phyloP scores from a whole-genome alignment of 2,329 filamentous ascomycete species.

The Eutypa lata region DNA sequence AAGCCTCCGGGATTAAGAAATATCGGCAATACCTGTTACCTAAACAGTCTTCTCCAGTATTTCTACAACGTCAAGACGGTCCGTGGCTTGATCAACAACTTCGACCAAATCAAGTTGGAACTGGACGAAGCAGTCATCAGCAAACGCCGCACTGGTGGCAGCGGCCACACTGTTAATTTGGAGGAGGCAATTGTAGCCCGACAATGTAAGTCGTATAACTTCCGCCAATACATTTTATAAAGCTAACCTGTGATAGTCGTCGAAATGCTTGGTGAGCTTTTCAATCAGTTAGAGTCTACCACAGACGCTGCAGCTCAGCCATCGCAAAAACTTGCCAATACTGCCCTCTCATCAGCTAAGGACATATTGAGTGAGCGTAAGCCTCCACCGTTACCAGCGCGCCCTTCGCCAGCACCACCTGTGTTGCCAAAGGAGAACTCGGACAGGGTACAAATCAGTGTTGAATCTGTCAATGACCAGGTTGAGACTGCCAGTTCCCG shows the following conservation, averaged over 20 bases:
- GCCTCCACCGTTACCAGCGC: slow-evolving; percentile 49
- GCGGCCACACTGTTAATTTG: slow-evolving; percentile 45
- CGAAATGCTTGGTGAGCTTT: slow-evolving; percentile 68
- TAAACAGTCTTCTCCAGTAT: slow-evolving; percentile 95
- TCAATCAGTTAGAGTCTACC: slow-evolving; percentile 66
- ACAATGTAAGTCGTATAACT: slow-evolving; percentile 60
- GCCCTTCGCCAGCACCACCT: slow-evolving; percentile 40
- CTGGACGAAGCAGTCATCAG: slow-evolving; percentile 61
- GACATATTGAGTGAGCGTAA: slow-evolving; percentile 24
- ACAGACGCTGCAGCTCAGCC: slow-evolving; percentile 63
- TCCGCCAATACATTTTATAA: neutral
- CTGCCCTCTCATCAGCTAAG: slow-evolving; percentile 63
- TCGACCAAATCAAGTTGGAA: slow-evolving; percentile 67
- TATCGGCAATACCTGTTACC: slow-evolving; percentile 96
- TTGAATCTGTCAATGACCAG: slow-evolving; percentile 28
- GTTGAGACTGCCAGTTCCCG: slow-evolving; percentile 42
- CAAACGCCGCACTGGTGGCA: slow-evolving; percentile 71
- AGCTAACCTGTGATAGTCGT: slow-evolving; percentile 54
- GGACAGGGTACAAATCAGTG: slow-evolving; percentile 31
- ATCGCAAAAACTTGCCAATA: slow-evolving; percentile 72
- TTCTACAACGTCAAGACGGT: slow-evolving; percentile 85
- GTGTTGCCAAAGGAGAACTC: slow-evolving; percentile 27
- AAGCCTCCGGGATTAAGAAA: slow-evolving; percentile 87
- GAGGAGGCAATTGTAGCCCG: slow-evolving; percentile 64
- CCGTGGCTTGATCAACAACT: slow-evolving; percentile 75